Base-by-base conservation (phyloP, 2,329 filamentous ascomycete species). In the Ceratocystis cubensis region DNA sequence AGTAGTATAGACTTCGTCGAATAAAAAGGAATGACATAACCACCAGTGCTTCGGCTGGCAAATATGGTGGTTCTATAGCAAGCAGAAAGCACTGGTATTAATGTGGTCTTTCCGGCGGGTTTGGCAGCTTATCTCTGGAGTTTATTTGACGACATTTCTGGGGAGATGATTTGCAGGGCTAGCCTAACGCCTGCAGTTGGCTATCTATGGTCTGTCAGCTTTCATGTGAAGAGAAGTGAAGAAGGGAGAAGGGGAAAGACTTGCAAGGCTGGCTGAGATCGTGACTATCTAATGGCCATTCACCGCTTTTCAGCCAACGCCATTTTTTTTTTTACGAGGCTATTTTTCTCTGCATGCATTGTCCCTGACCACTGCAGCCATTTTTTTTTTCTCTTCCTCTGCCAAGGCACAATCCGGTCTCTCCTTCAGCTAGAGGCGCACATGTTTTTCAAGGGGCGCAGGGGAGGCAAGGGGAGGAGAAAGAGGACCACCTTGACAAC, bases 351-450 rank as follows among this genome's bases (percentile, higher is more conserved):
- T 37, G n/a, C 28, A 33, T 59, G 56, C 56, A 59, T 59, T 59
- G 56, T 33, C 56, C 56, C 56, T 59, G 56, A n/a, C 56, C 56
- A 59, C 56, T 59, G 56, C 25, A 59, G 56, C 56, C 10, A 41
- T 41, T 41, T 41, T 41, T 41, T 41, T 37, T 22, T 22, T 22
- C 22, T 41, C 37, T 41, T 59, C 33, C 10, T 25, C 48, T 33
- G 56, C 56, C 56, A 59, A 59, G 56, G 20, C 22, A 59, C 56
- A 59, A 59, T 59, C 1, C 17, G 56, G n/a, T 17, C 22, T 33
- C 25, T 33, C 13, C 22, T 30, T 30, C 56, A 59, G 30, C 15
- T 30, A 59, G 28, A 59, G 56, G 13, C 17, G 15, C 56, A 59
- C 33, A 20, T 59, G 4, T 28, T 25, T 28, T 22, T 56, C 20